Conservation (phyloP, 495 filamentous ascomycete species). For the Patellaria atrata region DNA sequence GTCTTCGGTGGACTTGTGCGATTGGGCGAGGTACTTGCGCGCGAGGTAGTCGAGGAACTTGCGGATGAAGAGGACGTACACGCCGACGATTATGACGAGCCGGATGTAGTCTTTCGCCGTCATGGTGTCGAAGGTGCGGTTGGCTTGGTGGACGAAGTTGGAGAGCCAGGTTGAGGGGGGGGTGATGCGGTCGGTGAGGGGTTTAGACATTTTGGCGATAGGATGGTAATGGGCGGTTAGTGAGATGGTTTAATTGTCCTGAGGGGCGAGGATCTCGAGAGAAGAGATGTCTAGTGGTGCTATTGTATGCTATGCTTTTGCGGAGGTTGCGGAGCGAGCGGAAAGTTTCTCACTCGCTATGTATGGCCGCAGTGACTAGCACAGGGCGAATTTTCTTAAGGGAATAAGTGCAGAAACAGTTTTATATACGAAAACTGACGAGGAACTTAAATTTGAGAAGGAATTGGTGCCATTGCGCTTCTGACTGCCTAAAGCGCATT, state of each 20-base stretch:
- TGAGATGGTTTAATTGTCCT: background rate
- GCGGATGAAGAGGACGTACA: conserved; percentile 20
- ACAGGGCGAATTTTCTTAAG: no score
- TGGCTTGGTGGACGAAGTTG: conserved; percentile 40
- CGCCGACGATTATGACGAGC: conserved; percentile 19
- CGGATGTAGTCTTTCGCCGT: conserved; percentile 20
- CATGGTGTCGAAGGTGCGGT: conserved; percentile 36
- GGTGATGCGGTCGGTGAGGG: conserved; percentile 3
- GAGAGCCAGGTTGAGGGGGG: conserved; percentile 13
- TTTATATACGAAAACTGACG: no score
- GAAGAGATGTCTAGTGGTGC: background rate
- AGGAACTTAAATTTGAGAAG: no score
- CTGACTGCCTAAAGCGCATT: no score
- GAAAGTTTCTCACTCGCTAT: no score
- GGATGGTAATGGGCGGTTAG: background rate
- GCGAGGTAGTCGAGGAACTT: conserved; percentile 18
- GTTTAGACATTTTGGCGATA: background rate
- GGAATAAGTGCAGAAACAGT: no score
- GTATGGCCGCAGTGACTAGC: no score
- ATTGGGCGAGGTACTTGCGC: conserved; percentile 9
- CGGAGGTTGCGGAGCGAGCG: no score
- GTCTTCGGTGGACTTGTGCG: conserved; percentile 1
- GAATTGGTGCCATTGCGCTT: no score
- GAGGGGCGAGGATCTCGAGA: background rate
- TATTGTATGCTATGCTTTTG: no score